A percentile compares a stretch with the other conserved stretches of the same genome.
Conservation (phyloP, 257 asterid species). For the Jasminum sambac region DNA sequence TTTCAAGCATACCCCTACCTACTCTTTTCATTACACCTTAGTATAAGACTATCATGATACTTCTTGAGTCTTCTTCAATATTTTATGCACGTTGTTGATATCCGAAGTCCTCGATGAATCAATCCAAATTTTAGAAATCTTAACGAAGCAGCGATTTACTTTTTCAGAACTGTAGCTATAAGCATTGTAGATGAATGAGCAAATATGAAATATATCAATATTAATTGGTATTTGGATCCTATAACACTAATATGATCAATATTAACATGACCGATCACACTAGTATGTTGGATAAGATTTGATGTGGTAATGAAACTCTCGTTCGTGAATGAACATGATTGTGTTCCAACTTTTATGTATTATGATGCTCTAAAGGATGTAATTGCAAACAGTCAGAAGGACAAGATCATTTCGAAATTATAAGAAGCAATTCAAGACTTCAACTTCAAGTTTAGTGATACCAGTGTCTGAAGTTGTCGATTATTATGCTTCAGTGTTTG, state of each 20-base stretch:
- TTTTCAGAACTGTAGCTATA: background rate
- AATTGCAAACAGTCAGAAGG: background rate
- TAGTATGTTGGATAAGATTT: slow-evolving; percentile 16
- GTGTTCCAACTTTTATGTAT: slow-evolving; percentile 6
- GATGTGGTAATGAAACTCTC: background rate
- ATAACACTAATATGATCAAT: background rate
- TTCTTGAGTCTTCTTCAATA: background rate
- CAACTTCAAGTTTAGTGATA: background rate
- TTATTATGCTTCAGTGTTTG: too few relatives aligned
- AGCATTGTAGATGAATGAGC: too few relatives aligned
- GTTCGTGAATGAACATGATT: slow-evolving; percentile 22
- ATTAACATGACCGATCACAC: slow-evolving; percentile 12
- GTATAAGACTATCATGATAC: too few relatives aligned
- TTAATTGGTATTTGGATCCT: too few relatives aligned
- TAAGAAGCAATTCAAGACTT: background rate
- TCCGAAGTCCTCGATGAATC: background rate
- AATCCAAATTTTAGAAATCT: background rate
- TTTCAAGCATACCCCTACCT: too few relatives aligned
- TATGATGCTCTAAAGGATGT: background rate
- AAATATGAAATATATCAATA: too few relatives aligned
- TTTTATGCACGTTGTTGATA: background rate
- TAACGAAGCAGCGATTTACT: background rate
- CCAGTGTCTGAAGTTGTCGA: too few relatives aligned
- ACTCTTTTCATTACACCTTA: too few relatives aligned
- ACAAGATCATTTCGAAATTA: background rate